A percentile compares a stretch with the other conserved stretches of the same genome.
phyloP scores from a whole-genome alignment of 129 eudicot species.

The Pulicaria dysenterica region DNA sequence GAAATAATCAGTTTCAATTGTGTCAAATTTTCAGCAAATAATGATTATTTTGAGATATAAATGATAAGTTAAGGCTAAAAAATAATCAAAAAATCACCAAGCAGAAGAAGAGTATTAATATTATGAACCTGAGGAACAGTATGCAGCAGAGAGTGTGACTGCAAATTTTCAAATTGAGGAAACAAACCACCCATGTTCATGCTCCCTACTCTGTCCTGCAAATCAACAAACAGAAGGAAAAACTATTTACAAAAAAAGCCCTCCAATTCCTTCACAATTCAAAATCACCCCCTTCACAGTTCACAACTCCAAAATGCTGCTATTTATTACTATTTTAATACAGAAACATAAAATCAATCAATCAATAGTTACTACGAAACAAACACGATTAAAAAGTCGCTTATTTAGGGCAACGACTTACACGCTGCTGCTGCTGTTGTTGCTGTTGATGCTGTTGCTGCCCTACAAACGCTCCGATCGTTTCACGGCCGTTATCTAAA shows the following conservation, averaged over 20 bases:
- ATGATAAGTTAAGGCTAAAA: background rate
- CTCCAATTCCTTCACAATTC: background rate
- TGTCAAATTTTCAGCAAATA: no score
- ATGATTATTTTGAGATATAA: background rate
- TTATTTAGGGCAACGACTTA: constrained; percentile 31
- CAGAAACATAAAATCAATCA: background rate
- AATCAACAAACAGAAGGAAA: constrained; percentile 14
- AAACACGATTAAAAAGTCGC: background rate
- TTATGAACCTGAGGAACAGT: constrained; percentile 68
- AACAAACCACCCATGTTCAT: constrained; percentile 64
- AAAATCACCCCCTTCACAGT: background rate
- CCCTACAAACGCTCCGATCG: constrained; percentile 45
- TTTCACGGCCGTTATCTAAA: constrained; percentile 63
- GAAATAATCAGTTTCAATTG: no score
- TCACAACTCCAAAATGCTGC: constrained; percentile 22
- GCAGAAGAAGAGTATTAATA: constrained; percentile 35
- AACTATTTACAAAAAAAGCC: background rate
- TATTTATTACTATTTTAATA: background rate
- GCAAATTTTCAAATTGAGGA: constrained; percentile 71
- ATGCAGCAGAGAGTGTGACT: constrained; percentile 66
- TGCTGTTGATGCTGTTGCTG: constrained; percentile 35
- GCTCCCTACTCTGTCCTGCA: constrained; percentile 77
- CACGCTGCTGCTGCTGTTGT: constrained; percentile 43
- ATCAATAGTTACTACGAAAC: background rate
- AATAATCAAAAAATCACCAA: background rate